These are phyloP conservation scores for Triangularia verruculosa DNA, from an alignment of 2,329 filamentous ascomycete species.

Conservation along the genomic window DNA sequence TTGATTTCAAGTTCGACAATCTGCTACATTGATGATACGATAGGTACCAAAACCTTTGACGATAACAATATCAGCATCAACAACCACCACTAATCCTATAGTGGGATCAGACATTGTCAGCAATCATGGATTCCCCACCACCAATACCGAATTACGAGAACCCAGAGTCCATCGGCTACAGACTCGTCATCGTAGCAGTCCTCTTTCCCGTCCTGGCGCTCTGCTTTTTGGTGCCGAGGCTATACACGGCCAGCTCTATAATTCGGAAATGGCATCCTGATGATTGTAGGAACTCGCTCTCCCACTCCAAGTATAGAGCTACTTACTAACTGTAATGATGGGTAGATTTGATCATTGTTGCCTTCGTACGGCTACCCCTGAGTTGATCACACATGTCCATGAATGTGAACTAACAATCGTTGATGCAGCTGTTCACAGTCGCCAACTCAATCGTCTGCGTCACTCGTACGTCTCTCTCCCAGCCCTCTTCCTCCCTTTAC, in stretches of 20 bases:
- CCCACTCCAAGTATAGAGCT: no score
- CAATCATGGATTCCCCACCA: conserved; percentile 2
- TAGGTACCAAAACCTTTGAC: neutral
- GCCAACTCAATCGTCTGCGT: conserved; percentile 16
- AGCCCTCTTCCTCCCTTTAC: no score
- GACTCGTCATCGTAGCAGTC: conserved; percentile 12
- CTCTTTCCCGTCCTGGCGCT: conserved; percentile 15
- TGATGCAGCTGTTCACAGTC: conserved; percentile 7
- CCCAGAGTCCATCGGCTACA: conserved; percentile 16
- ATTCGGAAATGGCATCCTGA: conserved; percentile 19
- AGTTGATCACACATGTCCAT: neutral
- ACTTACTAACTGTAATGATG: neutral
- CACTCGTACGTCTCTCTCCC: conserved; percentile 11
- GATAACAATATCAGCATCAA: neutral
- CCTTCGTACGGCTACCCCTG: neutral
- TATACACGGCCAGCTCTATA: conserved; percentile 16
- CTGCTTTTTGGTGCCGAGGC: conserved; percentile 10
- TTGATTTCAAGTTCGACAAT: neutral
- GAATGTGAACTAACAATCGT: neutral
- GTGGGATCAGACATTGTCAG: neutral
- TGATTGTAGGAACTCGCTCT: conserved; percentile 13
- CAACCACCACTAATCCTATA: neutral
- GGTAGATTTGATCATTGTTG: conserved; percentile 16
- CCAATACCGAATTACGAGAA: conserved; percentile 17
- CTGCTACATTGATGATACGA: neutral